Conservation (phyloP, 2,329 filamentous ascomycete genomes). For the Pseudogymnoascus sp. region DNA sequence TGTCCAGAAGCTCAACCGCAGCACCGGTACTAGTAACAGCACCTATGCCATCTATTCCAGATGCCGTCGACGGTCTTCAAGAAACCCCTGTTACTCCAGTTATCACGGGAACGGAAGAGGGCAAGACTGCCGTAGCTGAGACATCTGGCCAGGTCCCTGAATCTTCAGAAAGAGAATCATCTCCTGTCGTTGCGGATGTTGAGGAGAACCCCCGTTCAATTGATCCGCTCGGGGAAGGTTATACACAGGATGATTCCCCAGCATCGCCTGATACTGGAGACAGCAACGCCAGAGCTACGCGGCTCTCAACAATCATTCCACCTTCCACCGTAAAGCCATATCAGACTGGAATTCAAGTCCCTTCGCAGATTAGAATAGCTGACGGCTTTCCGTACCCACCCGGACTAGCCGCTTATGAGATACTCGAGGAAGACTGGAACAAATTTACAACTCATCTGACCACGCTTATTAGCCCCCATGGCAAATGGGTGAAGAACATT, state of each 20-base stretch:
- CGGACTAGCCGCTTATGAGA: constrained; percentile 12
- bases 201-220: not conserved
- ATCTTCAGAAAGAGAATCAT: not conserved
- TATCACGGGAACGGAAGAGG: not conserved
- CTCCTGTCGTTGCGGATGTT: not conserved
- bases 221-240: not conserved
- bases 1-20: constrained; percentile 1
- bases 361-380: constrained; percentile 8
- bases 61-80: not conserved
- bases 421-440: constrained; percentile 14
- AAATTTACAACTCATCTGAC: not conserved
- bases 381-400: constrained; percentile 18
- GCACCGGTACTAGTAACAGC: not conserved
- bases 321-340: not conserved
- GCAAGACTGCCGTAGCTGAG: not conserved
- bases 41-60: not conserved
- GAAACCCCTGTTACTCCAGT: not conserved
- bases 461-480: not conserved
- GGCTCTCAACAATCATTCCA: not conserved
- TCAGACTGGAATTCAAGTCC: constrained; percentile 13
- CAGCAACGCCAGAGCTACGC: not conserved
- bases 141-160: not conserved
- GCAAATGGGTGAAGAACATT: not conserved
- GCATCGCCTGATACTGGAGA: constrained; percentile 6
- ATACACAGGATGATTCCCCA: constrained; percentile 14